Evolutionary conservation across 2,329 filamentous ascomycete genomes (phyloP).

Genomic region (Golovinomyces cichoracearum): DNA sequence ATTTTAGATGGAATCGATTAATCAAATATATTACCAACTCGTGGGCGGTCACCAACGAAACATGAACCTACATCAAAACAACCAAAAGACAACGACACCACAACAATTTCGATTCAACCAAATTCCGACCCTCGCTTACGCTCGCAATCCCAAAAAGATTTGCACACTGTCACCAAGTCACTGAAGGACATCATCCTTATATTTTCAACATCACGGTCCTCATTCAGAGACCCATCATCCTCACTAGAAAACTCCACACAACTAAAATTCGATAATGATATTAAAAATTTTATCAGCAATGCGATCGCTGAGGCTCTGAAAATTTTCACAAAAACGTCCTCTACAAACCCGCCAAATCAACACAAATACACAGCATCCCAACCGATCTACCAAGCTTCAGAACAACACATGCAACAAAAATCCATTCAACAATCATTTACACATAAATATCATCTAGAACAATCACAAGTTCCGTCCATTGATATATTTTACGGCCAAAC

Average conservation of each 20-base stretch:
- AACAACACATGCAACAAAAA: not conserved
- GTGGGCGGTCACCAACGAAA: not conserved
- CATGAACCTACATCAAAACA: not conserved
- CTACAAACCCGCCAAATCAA: not conserved
- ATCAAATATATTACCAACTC: not conserved
- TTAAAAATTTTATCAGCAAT: too few species aligned
- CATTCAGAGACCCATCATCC: too few species aligned
- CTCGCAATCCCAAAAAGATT: not conserved
- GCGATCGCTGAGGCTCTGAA: too few species aligned
- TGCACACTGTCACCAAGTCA: not conserved
- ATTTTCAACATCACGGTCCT: too few species aligned
- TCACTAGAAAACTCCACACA: too few species aligned
- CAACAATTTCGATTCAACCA: not conserved
- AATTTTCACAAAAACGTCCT: too few species aligned
- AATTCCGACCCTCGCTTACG: not conserved
- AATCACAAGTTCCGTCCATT: not conserved
- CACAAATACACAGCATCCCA: not conserved
- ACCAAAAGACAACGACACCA: not conserved
- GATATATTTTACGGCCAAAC: not conserved
- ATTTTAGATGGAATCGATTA: not conserved
- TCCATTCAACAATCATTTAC: not conserved
- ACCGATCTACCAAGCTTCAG: not conserved
- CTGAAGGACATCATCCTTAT: too few species aligned
- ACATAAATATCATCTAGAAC: not conserved
- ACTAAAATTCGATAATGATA: too few species aligned